These are phyloP conservation scores for Chaetomium sp. DNA, from an alignment of 2,329 filamentous ascomycete species.

Conservation along the genomic window DNA sequence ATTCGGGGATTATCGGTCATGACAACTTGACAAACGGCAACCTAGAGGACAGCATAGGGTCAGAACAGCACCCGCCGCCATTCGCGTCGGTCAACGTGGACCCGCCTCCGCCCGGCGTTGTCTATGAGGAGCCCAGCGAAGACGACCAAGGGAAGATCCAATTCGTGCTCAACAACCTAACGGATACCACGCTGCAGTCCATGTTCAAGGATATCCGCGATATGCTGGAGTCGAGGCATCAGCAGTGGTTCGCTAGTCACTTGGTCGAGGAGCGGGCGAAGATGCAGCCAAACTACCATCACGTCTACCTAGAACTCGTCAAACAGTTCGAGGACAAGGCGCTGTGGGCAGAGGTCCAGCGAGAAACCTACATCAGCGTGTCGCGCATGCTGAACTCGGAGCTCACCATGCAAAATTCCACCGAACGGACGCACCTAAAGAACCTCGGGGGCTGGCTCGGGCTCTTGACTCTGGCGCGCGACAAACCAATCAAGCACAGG, in stretches of 20 bases:
- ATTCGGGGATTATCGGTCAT: conserved; percentile 38
- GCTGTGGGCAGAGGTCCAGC: conserved; percentile 85
- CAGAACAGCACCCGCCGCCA: conserved; percentile 65
- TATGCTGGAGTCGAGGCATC: conserved; percentile 75
- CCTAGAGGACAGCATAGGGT: conserved; percentile 60
- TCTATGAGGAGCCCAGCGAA: conserved; percentile 80
- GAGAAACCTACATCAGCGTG: conserved; percentile 88
- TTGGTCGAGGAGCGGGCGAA: conserved; percentile 95
- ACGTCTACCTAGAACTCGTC: conserved; percentile 87
- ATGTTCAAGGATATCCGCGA: conserved; percentile 83
- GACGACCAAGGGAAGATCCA: conserved; percentile 90
- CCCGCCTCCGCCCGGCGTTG: conserved; percentile 60
- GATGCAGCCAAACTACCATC: conserved; percentile 95
- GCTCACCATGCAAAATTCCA: conserved; percentile 77
- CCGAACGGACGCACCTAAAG: conserved; percentile 85
- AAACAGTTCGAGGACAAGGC: conserved; percentile 76
- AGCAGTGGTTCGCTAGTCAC: conserved; percentile 96
- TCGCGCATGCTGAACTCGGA: conserved; percentile 89
- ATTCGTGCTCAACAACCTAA: conserved; percentile 96
- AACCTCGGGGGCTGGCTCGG: conserved; percentile 94
- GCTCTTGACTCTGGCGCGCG: conserved; percentile 85
- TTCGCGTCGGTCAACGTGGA: conserved; percentile 82
- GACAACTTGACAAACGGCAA: conserved; percentile 70
- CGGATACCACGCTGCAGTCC: conserved; percentile 79
- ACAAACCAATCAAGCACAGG: conserved; percentile 93